Base-by-base conservation (phyloP, 164 flowering plant genomes). In the Paratinospora sagittata region DNA sequence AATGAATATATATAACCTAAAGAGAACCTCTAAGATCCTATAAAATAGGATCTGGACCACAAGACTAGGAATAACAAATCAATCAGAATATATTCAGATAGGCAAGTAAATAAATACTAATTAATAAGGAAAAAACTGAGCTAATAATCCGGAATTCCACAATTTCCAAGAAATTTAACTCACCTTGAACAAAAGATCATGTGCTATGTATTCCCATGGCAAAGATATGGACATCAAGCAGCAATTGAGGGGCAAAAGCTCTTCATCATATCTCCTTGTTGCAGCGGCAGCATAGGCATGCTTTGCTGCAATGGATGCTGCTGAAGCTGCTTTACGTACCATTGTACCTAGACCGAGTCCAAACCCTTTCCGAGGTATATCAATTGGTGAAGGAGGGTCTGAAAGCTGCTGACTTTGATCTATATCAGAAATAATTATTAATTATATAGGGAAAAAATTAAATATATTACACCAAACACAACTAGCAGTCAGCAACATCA, bases 101-200 rank as follows among this genome's bases (percentile, higher is more conserved):
- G n/a, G n/a, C n/a, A n/a, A n/a, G n/a, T n/a, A n/a, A n/a, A n/a
- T n/a, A n/a, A n/a, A n/a, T n/a, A n/a, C n/a, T n/a, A n/a, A n/a
- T n/a, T n/a, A n/a, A n/a, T n/a, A n/a, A n/a, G n/a, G n/a, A n/a
- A n/a, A n/a, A n/a, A n/a, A n/a, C n/a, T n/a, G n/a, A n/a, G n/a
- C n/a, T n/a, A n/a, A n/a, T n/a, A n/a, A n/a, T n/a, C n/a, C n/a
- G n/a, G n/a, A n/a, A n/a, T n/a, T n/a, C n/a, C n/a, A n/a, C n/a
- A n/a, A n/a, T n/a, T 26, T 49, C 24, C 61, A 55, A 66, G n/a
- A 26, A 63, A 9, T 26, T 36, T 30, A 49, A 47, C 74, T 81
- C 70, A 95, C 97, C 97, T 95, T 95, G 76, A 95, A 91, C 73
- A 95, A 47, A 69, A 95, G 96, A 83, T 95, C 99, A 77, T 91